These are phyloP conservation scores for Fusarium temperatum DNA, from an alignment of 2,329 filamentous ascomycete species.

Conservation along the genomic window DNA sequence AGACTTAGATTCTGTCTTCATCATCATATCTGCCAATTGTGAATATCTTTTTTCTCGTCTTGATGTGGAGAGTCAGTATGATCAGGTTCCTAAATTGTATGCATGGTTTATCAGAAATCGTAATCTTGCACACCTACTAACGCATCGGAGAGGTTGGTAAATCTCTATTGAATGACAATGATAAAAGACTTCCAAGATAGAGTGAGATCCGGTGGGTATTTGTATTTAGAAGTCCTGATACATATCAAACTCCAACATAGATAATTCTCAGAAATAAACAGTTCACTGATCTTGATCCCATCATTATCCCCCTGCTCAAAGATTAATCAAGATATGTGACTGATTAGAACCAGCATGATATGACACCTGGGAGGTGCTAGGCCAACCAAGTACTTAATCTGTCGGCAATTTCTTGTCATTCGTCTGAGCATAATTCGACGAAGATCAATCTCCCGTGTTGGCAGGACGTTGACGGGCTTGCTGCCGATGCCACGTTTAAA, in stretches of 20 bases:
- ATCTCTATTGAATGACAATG: neutral
- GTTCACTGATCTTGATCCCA: neutral
- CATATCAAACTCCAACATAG: neutral
- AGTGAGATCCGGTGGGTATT: neutral
- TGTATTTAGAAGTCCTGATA: slow-evolving; percentile 1
- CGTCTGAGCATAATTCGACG: neutral
- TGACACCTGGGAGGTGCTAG: neutral
- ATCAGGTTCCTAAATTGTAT: neutral
- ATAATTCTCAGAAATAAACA: neutral
- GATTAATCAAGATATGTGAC: neutral
- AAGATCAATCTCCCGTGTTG: neutral
- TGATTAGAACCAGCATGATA: neutral
- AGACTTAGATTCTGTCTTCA: neutral
- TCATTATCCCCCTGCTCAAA: neutral
- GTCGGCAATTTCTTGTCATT: neutral
- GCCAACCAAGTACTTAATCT: neutral
- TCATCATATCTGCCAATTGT: neutral
- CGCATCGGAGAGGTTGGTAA: neutral
- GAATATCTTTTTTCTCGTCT: neutral
- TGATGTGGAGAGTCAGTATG: neutral
- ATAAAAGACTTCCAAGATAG: neutral
- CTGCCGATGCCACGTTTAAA: neutral
- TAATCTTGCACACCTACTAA: neutral
- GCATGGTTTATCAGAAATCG: neutral
- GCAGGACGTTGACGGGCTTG: neutral